phyloP scores from a whole-genome alignment of 306 rosid species.

The Trichosanthes truncata region DNA sequence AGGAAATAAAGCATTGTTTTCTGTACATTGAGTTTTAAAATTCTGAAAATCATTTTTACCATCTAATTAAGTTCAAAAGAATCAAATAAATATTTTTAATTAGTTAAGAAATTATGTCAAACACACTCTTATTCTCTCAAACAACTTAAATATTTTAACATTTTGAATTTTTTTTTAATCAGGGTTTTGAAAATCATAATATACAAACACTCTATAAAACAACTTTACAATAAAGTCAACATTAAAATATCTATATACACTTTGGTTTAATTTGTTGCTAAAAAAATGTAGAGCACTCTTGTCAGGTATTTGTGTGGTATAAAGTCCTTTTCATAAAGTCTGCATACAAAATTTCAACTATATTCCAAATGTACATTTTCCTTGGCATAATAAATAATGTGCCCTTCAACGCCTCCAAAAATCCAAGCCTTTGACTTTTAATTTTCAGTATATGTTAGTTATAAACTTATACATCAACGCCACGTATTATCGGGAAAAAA shows the following conservation, averaged over 20 bases:
- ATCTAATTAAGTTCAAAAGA: neutral
- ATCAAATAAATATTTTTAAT: too few relatives aligned
- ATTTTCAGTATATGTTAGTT: neutral
- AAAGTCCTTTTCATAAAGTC: constrained; percentile 2
- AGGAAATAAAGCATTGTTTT: too few relatives aligned
- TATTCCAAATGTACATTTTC: neutral
- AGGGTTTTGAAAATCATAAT: neutral
- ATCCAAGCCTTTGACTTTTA: neutral
- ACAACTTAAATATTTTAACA: neutral
- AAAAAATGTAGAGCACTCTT: neutral
- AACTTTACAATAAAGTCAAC: neutral
- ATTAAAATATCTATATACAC: neutral
- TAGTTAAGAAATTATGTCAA: neutral
- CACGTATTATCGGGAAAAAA: neutral
- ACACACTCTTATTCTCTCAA: neutral
- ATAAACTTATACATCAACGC: neutral
- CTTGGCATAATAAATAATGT: neutral
- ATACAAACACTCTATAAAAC: neutral
- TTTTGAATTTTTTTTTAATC: neutral
- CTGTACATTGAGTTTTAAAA: too few relatives aligned
- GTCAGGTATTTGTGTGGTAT: neutral
- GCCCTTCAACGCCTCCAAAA: neutral
- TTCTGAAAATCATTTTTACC: too few relatives aligned
- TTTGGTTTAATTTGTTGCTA: neutral
- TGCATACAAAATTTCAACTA: constrained; percentile 2